Evolutionary conservation across 345 rosid species (phyloP).

Genomic region (Eucalyptus erythrocorys): DNA sequence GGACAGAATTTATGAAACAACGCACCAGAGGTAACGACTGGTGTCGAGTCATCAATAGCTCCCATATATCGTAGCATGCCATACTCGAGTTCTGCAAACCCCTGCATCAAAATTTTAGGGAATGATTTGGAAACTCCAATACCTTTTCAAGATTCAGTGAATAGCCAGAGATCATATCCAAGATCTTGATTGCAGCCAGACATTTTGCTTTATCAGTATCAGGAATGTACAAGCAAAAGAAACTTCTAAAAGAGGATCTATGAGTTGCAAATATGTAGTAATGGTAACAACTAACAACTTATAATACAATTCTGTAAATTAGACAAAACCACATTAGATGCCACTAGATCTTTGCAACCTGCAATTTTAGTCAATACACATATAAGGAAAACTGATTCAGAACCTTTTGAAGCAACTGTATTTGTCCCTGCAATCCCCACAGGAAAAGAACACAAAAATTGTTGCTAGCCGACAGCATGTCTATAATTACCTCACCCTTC

Average conservation of each 20-base stretch:
- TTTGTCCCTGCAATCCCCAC: neutral
- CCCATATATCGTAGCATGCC: constrained; percentile 92
- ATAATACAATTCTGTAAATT: neutral
- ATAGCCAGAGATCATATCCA: neutral
- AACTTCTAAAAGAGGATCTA: neutral
- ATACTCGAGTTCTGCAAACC: constrained; percentile 94
- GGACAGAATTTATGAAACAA: neutral
- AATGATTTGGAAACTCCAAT: neutral
- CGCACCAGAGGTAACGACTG: constrained; percentile 58
- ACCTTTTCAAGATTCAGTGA: neutral
- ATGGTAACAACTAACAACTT: neutral
- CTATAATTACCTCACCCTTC: constrained; percentile 68
- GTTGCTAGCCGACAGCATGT: neutral
- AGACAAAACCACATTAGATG: neutral
- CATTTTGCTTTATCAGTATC: neutral
- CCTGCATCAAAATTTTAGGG: constrained; percentile 27
- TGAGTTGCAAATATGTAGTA: neutral
- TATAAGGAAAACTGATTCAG: neutral
- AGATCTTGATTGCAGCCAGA: neutral
- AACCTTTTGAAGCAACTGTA: neutral
- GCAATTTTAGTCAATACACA: neutral
- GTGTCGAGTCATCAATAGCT: constrained; percentile 82
- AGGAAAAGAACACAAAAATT: neutral
- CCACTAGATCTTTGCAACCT: neutral
- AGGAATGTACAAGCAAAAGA: neutral